These are phyloP conservation scores for Phytophthora agathidicida DNA, from an alignment of 352 stramenopile genomes.

Conservation along the genomic window DNA sequence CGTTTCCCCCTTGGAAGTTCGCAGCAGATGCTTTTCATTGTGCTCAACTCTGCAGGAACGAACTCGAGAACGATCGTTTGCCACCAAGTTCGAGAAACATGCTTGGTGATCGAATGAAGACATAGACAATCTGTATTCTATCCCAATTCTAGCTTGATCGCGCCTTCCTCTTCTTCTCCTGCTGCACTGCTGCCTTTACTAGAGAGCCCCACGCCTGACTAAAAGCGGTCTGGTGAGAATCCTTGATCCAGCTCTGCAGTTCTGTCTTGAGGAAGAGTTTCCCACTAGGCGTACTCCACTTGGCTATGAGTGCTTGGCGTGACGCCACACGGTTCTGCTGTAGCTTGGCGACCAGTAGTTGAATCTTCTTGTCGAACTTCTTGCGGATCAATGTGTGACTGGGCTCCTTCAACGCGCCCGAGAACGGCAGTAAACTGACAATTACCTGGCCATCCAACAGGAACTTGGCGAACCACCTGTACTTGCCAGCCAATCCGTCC, in stretches of 20 bases:
- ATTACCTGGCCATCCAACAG: constrained; percentile 76
- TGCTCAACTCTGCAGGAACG: no score
- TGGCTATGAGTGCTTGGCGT: constrained; percentile 40
- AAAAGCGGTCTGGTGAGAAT: constrained; percentile 57
- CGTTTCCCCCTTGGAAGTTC: constrained; percentile 28
- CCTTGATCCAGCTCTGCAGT: constrained; percentile 64
- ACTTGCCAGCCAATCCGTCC: constrained; percentile 52
- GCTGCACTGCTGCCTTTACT: constrained; percentile 29
- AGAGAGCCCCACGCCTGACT: constrained; percentile 51
- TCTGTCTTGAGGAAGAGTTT: constrained; percentile 56
- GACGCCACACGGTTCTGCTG: constrained; percentile 53
- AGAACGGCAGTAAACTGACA: constrained; percentile 71
- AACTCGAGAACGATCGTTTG: no score
- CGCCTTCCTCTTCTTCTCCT: constrained; percentile 18
- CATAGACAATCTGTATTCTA: no score
- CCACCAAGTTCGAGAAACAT: no score
- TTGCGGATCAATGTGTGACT: constrained; percentile 91
- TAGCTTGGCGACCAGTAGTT: constrained; percentile 73
- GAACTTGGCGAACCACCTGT: constrained; percentile 88
- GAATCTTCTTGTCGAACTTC: constrained; percentile 90
- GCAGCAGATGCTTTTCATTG: no score
- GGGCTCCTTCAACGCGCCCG: constrained; percentile 90
- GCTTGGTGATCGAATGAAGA: no score
- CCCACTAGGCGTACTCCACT: constrained; percentile 45
- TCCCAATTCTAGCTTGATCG: constrained; percentile 3